phyloP scores from a whole-genome alignment of 805 yeast genomes.

The Kazachstania bromeliacearum region DNA sequence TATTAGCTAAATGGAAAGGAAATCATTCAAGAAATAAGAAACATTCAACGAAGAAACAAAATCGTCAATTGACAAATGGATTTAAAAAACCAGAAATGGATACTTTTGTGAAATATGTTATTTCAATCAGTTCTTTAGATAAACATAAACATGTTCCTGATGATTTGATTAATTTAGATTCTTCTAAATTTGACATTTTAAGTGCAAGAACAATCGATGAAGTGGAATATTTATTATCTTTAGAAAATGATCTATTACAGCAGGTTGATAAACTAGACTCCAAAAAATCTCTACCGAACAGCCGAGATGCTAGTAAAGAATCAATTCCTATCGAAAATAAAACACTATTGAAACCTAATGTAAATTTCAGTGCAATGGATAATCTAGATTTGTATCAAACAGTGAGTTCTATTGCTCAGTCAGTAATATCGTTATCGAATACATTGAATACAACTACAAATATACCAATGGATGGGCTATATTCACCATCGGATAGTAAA shows the following conservation, averaged over 20 bases:
- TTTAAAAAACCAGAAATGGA: constrained; percentile 26
- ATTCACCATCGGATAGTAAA: constrained; percentile 19
- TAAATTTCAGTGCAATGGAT: constrained; percentile 26
- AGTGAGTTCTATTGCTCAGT: constrained; percentile 27
- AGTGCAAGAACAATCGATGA: constrained; percentile 68
- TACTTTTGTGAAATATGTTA: constrained; percentile 30
- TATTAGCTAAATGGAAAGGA: constrained; percentile 25
- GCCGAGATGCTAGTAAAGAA: neutral
- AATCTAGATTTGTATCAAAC: constrained; percentile 29
- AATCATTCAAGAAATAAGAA: constrained; percentile 13
- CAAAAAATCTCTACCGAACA: neutral
- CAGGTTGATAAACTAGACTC: constrained; percentile 1
- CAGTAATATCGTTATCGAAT: constrained; percentile 28
- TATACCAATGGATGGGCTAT: neutral
- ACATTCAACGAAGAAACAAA: constrained; percentile 10
- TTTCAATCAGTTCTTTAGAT: constrained; percentile 29
- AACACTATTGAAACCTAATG: constrained; percentile 1
- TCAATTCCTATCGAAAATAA: neutral
- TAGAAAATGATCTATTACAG: constrained; percentile 33
- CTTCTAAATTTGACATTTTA: constrained; percentile 47
- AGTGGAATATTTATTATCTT: constrained; percentile 44
- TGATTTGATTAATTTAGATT: constrained; percentile 5
- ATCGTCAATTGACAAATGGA: too few relatives aligned
- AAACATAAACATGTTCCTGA: constrained; percentile 8
- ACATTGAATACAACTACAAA: constrained; percentile 13